phyloP scores from a whole-genome alignment of 805 yeast species.

The Ogataea ramenticola region DNA sequence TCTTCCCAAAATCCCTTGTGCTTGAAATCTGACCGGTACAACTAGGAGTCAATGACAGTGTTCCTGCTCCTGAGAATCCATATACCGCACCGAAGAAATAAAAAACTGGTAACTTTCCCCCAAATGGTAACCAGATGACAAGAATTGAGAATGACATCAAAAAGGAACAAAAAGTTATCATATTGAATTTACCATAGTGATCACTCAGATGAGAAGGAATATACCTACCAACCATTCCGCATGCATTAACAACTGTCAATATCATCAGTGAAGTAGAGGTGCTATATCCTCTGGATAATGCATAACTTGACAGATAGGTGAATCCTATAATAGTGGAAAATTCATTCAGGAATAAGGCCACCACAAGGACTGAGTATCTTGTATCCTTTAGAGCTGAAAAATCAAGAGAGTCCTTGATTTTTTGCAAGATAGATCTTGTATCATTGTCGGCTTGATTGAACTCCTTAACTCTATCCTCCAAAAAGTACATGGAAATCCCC shows the following conservation, averaged over 20 bases:
- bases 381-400: conserved; percentile 33
- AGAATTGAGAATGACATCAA: conserved; percentile 39
- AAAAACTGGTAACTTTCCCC: conserved; percentile 32
- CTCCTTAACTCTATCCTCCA: conserved; percentile 22
- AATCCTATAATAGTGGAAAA: conserved; percentile 43
- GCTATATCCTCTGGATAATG: conserved; percentile 39
- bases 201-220: conserved; percentile 41
- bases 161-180: conserved; percentile 28
- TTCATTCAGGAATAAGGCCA: conserved; percentile 41
- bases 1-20: conserved; percentile 58
- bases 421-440: conserved; percentile 5
- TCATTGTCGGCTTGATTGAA: neutral
- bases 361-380: conserved; percentile 32
- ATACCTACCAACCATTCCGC: conserved; percentile 38
- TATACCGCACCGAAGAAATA: conserved; percentile 46
- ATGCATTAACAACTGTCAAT: conserved; percentile 37
- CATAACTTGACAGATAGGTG: conserved; percentile 54
- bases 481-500: conserved; percentile 23
- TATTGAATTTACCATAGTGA: conserved; percentile 36
- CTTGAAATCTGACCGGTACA: conserved; percentile 63
- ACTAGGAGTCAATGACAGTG: conserved; percentile 58
- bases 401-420: conserved; percentile 27
- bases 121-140: conserved; percentile 59
- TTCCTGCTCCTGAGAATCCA: conserved; percentile 57
- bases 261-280: conserved; percentile 34